Evolutionary conservation across 345 rosid genomes (phyloP), one percentile per base, ranked within the genome.

Genomic region (Populus davidiana): DNA sequence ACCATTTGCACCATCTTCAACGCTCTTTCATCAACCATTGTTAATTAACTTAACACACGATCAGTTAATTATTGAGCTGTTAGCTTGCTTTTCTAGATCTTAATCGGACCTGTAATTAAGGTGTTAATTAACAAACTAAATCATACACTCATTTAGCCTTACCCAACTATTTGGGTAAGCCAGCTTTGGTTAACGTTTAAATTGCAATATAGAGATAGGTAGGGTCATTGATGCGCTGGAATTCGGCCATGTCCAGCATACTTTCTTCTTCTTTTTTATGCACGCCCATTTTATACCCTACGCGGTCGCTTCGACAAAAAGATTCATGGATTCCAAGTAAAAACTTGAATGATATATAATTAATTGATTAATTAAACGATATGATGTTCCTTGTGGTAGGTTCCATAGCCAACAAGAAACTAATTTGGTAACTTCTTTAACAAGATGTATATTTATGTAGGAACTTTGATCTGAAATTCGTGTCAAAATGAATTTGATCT

Each of bases 251-350:
- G 56, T 50, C 2, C 56, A 20, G 20, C 7, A 5, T 6, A 20
- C 20, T 6, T 52, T 8, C 20, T 6, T 52, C n/a, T 50, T 50
- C 59, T 47, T 47, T 5, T 47, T 4, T 4, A 33, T 33, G 36
- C n/a, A n/a, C 41, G 0, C 23, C 16, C 59, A 13, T 13, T 14
- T 12, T 38, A 9, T 13, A 23, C 27, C n/a, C 33, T 36, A 56
- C 77, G 77, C 56, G 77, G 69, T 74, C 29, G 41, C 41, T 67
- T 9, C n/a, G 29, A 11, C 59, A 56, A 54, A 56, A 56, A 56
- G 63, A 56, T 56, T 9, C 63, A 21, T n/a, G 63, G 27, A 11
- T n/a, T 56, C 63, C 14, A 10, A 10, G 63, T 10, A 56, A 56
- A 56, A 56, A 8, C 13, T n/a, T 11, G 63, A 59, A 8, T 56